Base-by-base conservation (phyloP, 2,329 filamentous ascomycete genomes). In the Cladosporium sp. region DNA sequence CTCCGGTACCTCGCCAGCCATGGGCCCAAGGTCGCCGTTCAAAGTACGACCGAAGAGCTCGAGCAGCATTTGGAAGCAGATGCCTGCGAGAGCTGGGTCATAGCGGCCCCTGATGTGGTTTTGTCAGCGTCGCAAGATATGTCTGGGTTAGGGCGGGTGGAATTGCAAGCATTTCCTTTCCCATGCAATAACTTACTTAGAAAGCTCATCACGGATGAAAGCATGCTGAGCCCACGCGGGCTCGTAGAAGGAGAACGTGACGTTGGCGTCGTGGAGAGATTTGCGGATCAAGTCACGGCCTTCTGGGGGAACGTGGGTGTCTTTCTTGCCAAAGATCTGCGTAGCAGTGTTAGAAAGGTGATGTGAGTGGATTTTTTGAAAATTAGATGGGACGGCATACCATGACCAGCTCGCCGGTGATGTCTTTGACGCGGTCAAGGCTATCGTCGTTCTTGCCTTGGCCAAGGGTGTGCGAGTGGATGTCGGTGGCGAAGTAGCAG, bases 181-280 rank as follows among this genome's bases (percentile, higher is more conserved):
- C n/a, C n/a, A 12, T n/a, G 30, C 30, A n/a, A 12, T 7, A 19
- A 39, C 36, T 8, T 40, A 48, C 45, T 51, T 51, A 90, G 48
- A 59, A 52, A 93, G 74, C 73, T 96, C 91, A 63, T 96, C 91
- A 15, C 91, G 79, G 66, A 96, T 94, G 65, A 96, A 96, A 4
- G 91, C 91, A 72, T 95, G 91, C 69, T 95, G 91, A 3, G 91
- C 90, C 82, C 88, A 92, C n/a, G 88, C 87, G 57, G 87, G 83
- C 72, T 96, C 91, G 70, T 93, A 89, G 67, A 88, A 95, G 63
- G 82, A 85, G 62, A 92, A 91, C 8, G 78, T 75, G 4, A 85
- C 78, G 8, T 85, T 85, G 5, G 83, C 81, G 18, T 88, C 88
- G 60, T 91, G 83, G 60, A 95, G 75, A 54, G 88, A 91, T 66